phyloP scores from a whole-genome alignment of 2,329 filamentous ascomycete genomes.

The Xylariaceae sp. region DNA sequence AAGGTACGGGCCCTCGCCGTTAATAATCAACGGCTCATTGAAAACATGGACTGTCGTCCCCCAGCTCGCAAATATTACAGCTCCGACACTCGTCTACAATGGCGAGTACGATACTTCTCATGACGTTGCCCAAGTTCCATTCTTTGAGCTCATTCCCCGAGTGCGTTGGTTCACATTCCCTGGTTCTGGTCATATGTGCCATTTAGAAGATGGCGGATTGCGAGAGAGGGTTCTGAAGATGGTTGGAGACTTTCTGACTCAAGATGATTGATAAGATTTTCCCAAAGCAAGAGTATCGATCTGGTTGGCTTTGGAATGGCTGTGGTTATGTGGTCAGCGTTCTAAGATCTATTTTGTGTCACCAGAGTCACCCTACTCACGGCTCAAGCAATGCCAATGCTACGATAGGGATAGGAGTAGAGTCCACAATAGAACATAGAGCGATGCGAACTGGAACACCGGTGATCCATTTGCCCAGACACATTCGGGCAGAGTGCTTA shows the following conservation, averaged over 20 bases:
- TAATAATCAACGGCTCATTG: not conserved
- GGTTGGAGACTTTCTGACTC: constrained; percentile 21
- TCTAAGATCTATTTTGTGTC: too few relatives aligned
- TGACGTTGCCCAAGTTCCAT: constrained; percentile 22
- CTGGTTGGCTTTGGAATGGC: too few relatives aligned
- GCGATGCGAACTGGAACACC: too few relatives aligned
- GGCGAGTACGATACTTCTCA: constrained; percentile 27
- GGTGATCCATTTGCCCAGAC: too few relatives aligned
- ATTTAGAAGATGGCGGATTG: constrained; percentile 19
- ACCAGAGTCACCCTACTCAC: too few relatives aligned
- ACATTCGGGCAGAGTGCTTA: too few relatives aligned
- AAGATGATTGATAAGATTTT: not conserved
- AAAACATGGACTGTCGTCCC: constrained; percentile 18
- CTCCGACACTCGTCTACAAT: constrained; percentile 25
- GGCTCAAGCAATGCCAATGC: too few relatives aligned
- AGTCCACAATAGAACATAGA: too few relatives aligned
- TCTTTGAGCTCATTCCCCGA: constrained; percentile 24
- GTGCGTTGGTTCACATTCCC: constrained; percentile 25
- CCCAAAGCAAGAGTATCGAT: too few relatives aligned
- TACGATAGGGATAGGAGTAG: too few relatives aligned
- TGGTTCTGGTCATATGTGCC: constrained; percentile 22
- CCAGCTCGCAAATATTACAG: constrained; percentile 20
- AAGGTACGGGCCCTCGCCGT: not conserved
- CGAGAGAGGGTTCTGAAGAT: constrained; percentile 21
- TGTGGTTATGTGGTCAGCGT: too few relatives aligned